Base-by-base conservation (phyloP, 192 early-diverging fungal species). In the Coemansia sp. region DNA sequence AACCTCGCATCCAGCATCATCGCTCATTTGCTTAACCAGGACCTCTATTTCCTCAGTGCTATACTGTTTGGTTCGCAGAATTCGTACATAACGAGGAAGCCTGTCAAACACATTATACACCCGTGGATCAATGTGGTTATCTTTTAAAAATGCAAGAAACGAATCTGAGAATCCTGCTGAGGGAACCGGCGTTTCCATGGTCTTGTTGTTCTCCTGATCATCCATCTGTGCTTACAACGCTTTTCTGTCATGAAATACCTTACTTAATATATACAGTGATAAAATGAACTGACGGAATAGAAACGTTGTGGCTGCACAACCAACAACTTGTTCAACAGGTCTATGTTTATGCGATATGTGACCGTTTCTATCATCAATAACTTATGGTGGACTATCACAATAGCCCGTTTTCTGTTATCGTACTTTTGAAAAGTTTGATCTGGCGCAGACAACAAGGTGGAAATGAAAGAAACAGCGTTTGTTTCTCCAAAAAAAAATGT, bases 41-140 rank as follows among this genome's bases (percentile, higher is more conserved):
- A 19, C 63, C 51, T 25, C 68, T 57, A 66, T 62, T 54, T 76
- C 65, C 7, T 40, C 11, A 0, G n/a, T 50, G 16, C 78, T 80
- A 53, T 88, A 89, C 54, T 66, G 41, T 17, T 40, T 10, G 63
- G 69, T 49, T 14, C 46, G 71, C n/a, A 75, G 11, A 43, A 92
- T 75, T 6, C 94, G 88, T 44, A 94, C 85, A 80, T 91, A 96
- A 39, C 94, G 86, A 5, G 92, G 92, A 4, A 94, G 73, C n/a
- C 54, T 22, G 39, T 80, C 64, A 14, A 73, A 69, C 41, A 86
- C 75, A 5, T 79, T 77, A 68, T 94, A 94, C 7, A 94, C 84
- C 3, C 40, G 51, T 0, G 85, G 83, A 68, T 88, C 78, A 57
- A 96, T 90, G 59, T 87, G 86, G 71, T 92, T 96, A 14, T 83